Evolutionary conservation across 805 yeast species (phyloP).

Genomic region (Danielozyma ontarioensis): DNA sequence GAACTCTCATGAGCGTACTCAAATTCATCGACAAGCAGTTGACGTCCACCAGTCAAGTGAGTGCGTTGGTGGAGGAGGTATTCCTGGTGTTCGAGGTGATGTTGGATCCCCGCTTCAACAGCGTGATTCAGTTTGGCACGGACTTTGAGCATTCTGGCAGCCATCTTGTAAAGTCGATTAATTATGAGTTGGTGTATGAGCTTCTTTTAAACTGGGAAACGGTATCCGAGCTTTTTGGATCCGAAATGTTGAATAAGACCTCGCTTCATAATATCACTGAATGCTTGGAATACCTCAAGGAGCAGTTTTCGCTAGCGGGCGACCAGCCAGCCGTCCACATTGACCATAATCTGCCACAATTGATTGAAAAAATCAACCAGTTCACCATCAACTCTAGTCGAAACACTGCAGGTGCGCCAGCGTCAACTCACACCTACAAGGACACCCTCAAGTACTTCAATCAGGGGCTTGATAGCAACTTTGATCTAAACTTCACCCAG

Average conservation of each 20-base stretch:
- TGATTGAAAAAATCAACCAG: slow-evolving; percentile 10
- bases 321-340: slow-evolving; percentile 15
- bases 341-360: slow-evolving; percentile 25
- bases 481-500: neutral
- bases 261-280: slow-evolving; percentile 8
- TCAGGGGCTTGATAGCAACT: neutral
- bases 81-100: slow-evolving; percentile 10
- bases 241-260: slow-evolving; percentile 1
- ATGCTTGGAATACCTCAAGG: slow-evolving; percentile 13
- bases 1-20: slow-evolving; percentile 24
- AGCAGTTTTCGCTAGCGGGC: slow-evolving; percentile 12
- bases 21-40: slow-evolving; percentile 20
- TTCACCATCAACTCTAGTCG: neutral
- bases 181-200: slow-evolving; percentile 25
- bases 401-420: neutral
- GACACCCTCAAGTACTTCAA: slow-evolving; percentile 3
- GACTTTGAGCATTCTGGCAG: slow-evolving; percentile 11
- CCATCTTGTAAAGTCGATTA: slow-evolving; percentile 18
- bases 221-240: slow-evolving; percentile 11
- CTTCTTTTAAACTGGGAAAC: slow-evolving; percentile 21
- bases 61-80: slow-evolving; percentile 11
- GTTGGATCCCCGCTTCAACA: slow-evolving; percentile 13
- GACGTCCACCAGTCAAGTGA: slow-evolving; percentile 10
- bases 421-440: neutral
- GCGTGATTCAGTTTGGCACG: slow-evolving; percentile 9